These are phyloP conservation scores for Sporobolus alterniflorus DNA, from an alignment of 202 grass and related monocot genomes.

Conservation along the genomic window DNA sequence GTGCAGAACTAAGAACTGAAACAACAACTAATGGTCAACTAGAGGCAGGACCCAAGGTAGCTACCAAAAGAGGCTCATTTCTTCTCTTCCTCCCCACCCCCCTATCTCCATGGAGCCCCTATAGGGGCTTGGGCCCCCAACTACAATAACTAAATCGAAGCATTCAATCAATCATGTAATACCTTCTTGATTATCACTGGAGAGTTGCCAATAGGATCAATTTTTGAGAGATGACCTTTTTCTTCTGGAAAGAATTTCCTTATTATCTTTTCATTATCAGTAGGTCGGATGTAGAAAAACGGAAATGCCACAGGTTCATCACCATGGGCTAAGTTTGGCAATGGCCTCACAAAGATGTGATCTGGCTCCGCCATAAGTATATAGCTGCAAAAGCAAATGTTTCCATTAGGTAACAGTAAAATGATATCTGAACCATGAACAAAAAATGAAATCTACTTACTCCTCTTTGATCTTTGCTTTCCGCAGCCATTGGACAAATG, in stretches of 20 bases:
- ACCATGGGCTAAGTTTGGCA: constrained; percentile 86
- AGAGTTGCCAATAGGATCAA: constrained; percentile 87
- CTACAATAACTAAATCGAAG: not conserved
- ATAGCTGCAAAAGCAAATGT: constrained; percentile 75
- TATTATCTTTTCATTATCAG: constrained; percentile 85
- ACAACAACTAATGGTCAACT: not conserved
- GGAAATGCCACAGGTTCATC: constrained; percentile 78
- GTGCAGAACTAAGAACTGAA: not conserved
- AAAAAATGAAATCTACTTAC: constrained; percentile 52
- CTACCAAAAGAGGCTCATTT: no score
- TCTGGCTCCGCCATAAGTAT: constrained; percentile 98
- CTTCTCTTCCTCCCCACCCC: no score
- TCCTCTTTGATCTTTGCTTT: constrained; percentile 78
- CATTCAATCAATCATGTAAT: constrained; percentile 25
- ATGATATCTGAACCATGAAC: not conserved
- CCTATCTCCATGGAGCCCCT: no score
- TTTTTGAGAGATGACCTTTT: constrained; percentile 72
- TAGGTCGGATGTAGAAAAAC: constrained; percentile 95
- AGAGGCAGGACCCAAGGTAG: not conserved
- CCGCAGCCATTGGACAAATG: constrained; percentile 95
- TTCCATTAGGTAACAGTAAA: constrained; percentile 29
- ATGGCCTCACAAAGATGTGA: constrained; percentile 92
- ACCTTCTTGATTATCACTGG: constrained; percentile 93
- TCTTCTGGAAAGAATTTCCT: constrained; percentile 86
- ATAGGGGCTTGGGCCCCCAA: not conserved